Evolutionary conservation across 768 basidiomycete species (phyloP).

Genomic region (Tricholoma terreum): DNA sequence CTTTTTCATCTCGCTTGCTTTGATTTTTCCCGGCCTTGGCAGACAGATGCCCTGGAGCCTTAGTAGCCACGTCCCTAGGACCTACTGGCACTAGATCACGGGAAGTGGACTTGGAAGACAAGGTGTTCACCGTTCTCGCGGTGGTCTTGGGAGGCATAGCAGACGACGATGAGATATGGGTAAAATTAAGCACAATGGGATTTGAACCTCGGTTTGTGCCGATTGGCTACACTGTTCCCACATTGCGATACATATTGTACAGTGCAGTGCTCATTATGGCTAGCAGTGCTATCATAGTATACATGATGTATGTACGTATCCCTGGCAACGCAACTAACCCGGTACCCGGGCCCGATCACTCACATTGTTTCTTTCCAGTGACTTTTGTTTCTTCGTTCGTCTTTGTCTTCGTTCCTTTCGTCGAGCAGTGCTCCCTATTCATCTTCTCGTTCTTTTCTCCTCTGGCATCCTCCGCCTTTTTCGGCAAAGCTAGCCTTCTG

Average conservation of each 20-base stretch:
- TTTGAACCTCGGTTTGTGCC: no score
- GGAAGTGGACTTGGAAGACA: background rate
- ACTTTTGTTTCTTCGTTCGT: slow-evolving; percentile 6
- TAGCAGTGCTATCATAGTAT: no score
- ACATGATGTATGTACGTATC: no score
- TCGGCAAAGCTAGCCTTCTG: slow-evolving; percentile 42
- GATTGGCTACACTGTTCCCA: no score
- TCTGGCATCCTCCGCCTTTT: slow-evolving; percentile 22
- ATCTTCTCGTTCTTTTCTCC: slow-evolving; percentile 24
- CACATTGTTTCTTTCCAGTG: no score
- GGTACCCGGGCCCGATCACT: no score
- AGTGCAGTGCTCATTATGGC: background rate
- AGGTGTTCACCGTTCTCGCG: background rate
- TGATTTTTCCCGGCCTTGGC: slow-evolving; percentile 24
- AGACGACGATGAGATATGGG: background rate
- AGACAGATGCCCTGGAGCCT: slow-evolving; percentile 44
- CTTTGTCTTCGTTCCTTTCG: slow-evolving; percentile 18
- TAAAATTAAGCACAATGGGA: no score
- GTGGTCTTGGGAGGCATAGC: background rate
- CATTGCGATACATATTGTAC: no score
- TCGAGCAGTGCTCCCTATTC: slow-evolving; percentile 31
- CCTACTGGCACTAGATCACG: slow-evolving; percentile 1
- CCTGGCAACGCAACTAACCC: no score
- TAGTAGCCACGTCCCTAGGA: slow-evolving; percentile 6
- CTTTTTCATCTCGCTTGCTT: slow-evolving; percentile 45